A percentile compares a stretch with the other conserved stretches of the same genome.
Conservation (phyloP, 1,284 basidiomycete genomes). For the Ustilago curta region DNA sequence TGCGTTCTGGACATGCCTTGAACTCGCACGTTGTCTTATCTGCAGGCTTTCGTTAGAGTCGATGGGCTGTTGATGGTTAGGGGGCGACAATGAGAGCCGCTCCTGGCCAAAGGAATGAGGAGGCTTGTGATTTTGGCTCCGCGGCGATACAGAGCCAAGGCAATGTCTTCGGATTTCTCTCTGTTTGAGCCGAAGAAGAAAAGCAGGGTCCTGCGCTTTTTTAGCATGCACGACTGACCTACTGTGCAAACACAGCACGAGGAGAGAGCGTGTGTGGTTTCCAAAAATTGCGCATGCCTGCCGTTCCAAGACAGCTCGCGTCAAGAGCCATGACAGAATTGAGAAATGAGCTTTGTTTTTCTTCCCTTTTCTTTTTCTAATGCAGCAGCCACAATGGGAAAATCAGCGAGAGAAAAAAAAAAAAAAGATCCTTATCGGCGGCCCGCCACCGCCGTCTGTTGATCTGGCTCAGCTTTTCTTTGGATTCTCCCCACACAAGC, state of each 20-base stretch:
- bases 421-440: constrained; percentile 1
- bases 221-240: constrained; percentile 19
- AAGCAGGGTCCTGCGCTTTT: constrained; percentile 29
- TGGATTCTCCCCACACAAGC: too few species aligned
- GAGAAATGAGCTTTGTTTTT: neutral
- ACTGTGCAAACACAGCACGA: neutral
- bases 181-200: constrained; percentile 10
- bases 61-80: too few species aligned
- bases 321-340: constrained; percentile 25
- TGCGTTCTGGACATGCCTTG: neutral
- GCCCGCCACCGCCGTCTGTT: too few species aligned
- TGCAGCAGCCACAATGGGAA: neutral
- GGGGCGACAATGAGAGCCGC: neutral
- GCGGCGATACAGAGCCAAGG: constrained; percentile 19
- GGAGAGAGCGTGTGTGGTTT: too few species aligned
- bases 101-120: neutral
- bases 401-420: constrained; percentile 4
- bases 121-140: constrained; percentile 12
- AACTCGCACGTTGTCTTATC: too few species aligned
- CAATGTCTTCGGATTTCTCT: constrained; percentile 12
- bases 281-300: neutral
- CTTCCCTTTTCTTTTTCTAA: too few species aligned
- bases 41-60: too few species aligned
- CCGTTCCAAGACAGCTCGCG: constrained; percentile 1
- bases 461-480: too few species aligned